These are phyloP conservation scores for Candida andamanensis DNA, from an alignment of 805 yeast genomes.

Conservation along the genomic window DNA sequence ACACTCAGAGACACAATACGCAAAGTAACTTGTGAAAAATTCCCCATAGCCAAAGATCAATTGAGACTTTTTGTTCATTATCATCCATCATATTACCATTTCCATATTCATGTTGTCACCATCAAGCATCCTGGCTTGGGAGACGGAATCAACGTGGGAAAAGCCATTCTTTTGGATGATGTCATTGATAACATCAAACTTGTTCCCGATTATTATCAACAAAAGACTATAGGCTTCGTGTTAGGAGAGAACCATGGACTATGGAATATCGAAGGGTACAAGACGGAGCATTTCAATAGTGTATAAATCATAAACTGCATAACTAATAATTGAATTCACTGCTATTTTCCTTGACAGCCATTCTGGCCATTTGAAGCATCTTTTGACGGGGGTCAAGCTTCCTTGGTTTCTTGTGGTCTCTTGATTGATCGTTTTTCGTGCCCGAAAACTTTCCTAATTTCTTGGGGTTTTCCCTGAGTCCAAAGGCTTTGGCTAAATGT, in stretches of 20 bases:
- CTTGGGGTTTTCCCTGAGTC: slow-evolving; percentile 90
- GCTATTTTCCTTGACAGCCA: slow-evolving; percentile 57
- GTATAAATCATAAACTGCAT: slow-evolving; percentile 2
- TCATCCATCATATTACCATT: slow-evolving; percentile 94
- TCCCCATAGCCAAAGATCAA: slow-evolving; percentile 46
- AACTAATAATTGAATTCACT: slow-evolving; percentile 65
- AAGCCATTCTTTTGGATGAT: slow-evolving; percentile 77
- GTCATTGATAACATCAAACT: slow-evolving; percentile 65
- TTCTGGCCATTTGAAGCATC: slow-evolving; percentile 70
- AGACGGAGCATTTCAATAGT: slow-evolving; percentile 9
- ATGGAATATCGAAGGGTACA: slow-evolving; percentile 43
- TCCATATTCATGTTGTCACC: slow-evolving; percentile 87
- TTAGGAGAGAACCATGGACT: slow-evolving; percentile 76
- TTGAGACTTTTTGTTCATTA: slow-evolving; percentile 82
- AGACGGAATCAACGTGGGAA: slow-evolving; percentile 66
- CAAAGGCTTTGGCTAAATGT: slow-evolving; percentile 93
- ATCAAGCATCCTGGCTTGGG: slow-evolving; percentile 64
- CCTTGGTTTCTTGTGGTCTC: slow-evolving; percentile 27
- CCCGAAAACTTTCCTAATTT: slow-evolving; percentile 49
- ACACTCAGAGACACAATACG: slow-evolving; percentile 42
- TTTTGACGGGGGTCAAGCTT: slow-evolving; percentile 68
- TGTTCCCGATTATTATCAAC: slow-evolving; percentile 53
- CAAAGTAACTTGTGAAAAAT: slow-evolving; percentile 35
- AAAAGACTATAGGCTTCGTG: slow-evolving; percentile 56
- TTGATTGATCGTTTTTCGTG: slow-evolving; percentile 17